Conservation (phyloP, 2,329 filamentous ascomycete species). For the Colletotrichum caudatum region DNA sequence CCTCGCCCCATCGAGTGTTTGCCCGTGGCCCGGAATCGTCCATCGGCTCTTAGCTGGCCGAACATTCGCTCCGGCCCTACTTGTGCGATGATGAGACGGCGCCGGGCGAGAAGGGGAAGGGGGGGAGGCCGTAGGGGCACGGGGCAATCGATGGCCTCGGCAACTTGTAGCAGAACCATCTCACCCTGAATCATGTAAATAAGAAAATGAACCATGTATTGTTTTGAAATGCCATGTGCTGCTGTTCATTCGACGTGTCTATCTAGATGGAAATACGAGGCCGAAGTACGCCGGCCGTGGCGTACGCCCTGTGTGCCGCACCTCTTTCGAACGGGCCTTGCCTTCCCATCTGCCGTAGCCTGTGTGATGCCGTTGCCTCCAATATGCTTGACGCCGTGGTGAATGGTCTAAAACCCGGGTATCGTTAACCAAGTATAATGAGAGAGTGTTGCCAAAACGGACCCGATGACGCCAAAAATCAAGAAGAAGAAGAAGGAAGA, state of each 20-base stretch:
- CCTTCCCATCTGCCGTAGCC: neutral
- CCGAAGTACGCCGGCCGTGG: neutral
- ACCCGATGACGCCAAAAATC: neutral
- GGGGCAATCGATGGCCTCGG: constrained; percentile 3
- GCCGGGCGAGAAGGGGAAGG: neutral
- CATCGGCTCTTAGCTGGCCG: neutral
- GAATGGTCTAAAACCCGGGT: constrained; percentile 17
- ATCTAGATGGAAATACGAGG: neutral
- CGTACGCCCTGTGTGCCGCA: neutral
- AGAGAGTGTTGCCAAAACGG: neutral
- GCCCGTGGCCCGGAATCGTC: too few species aligned
- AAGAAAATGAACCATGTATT: neutral
- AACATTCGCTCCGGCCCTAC: neutral
- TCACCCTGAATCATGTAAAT: constrained; percentile 3
- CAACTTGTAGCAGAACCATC: constrained; percentile 18
- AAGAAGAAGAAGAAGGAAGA: neutral
- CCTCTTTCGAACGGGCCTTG: neutral
- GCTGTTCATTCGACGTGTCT: neutral
- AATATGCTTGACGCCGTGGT: constrained; percentile 1
- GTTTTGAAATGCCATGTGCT: neutral
- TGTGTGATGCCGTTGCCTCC: neutral
- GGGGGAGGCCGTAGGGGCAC: neutral
- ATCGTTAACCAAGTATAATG: constrained; percentile 16
- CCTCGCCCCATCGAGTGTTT: neutral
- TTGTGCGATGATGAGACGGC: neutral